Evolutionary conservation across 495 filamentous ascomycete genomes (phyloP).

Genomic region (Ascobolus immersus): DNA sequence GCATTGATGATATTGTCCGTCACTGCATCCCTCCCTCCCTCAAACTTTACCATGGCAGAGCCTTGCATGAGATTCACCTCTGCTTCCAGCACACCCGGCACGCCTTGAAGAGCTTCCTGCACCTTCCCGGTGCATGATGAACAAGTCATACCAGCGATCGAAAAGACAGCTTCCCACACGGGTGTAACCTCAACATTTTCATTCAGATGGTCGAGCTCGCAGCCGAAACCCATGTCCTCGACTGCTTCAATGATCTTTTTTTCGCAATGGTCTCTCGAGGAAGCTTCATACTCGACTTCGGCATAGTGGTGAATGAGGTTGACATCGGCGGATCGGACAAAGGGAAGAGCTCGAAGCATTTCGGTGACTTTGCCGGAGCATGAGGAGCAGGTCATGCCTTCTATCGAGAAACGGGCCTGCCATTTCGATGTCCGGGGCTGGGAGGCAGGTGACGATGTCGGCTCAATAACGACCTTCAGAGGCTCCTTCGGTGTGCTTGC

Average conservation of each 20-base stretch:
- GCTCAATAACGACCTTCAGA: neutral
- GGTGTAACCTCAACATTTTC: constrained; percentile 10
- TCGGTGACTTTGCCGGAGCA: constrained; percentile 42
- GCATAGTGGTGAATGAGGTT: constrained; percentile 53
- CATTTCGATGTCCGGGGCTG: constrained; percentile 6
- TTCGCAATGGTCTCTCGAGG: constrained; percentile 22
- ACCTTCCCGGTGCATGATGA: constrained; percentile 43
- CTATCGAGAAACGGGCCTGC: constrained; percentile 40
- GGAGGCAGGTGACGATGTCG: neutral
- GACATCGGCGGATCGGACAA: constrained; percentile 36
- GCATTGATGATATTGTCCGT: neutral
- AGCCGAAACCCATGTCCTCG: constrained; percentile 61
- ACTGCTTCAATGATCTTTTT: constrained; percentile 40
- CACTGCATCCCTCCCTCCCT: constrained; percentile 23
- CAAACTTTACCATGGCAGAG: constrained; percentile 41
- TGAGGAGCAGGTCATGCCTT: constrained; percentile 63
- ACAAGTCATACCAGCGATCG: constrained; percentile 70
- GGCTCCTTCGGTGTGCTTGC: neutral
- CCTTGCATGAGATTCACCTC: constrained; percentile 47
- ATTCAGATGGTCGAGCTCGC: constrained; percentile 28
- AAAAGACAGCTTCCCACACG: constrained; percentile 26
- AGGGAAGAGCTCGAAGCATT: constrained; percentile 35
- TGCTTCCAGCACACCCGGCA: constrained; percentile 35
- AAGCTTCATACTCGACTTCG: constrained; percentile 32
- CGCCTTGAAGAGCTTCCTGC: constrained; percentile 34